These are phyloP conservation scores for Fusarium decemcellulare DNA, from an alignment of 2,329 filamentous ascomycete species.

Conservation along the genomic window DNA sequence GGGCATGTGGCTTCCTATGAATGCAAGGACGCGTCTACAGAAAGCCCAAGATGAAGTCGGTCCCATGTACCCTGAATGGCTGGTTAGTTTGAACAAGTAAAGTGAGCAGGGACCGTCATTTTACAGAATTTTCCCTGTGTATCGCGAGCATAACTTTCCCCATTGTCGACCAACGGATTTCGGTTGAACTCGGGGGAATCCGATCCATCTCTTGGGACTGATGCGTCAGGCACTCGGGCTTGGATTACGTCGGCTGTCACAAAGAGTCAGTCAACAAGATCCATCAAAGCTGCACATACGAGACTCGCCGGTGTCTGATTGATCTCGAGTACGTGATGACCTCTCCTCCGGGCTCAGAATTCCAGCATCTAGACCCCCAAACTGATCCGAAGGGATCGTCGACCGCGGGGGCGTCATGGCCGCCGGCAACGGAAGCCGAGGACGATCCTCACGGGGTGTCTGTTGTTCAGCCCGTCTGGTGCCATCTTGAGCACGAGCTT, in stretches of 20 bases:
- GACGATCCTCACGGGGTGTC: not conserved
- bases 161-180: not conserved
- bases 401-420: not conserved
- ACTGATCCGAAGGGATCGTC: not conserved
- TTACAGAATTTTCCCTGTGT: slow-evolving; percentile 4
- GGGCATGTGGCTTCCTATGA: slow-evolving; percentile 19
- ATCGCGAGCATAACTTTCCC: not conserved
- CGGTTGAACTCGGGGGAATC: slow-evolving; percentile 3
- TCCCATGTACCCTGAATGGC: slow-evolving; percentile 18
- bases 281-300: no score
- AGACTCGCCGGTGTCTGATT: not conserved
- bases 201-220: not conserved
- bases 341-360: not conserved
- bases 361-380: not conserved
- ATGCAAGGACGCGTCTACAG: slow-evolving; percentile 18
- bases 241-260: no score
- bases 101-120: not conserved
- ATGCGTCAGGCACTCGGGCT: not conserved
- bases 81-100: not conserved
- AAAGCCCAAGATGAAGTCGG: slow-evolving; percentile 26
- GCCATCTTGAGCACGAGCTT: not conserved
- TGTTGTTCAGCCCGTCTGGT: not conserved
- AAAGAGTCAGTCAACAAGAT: no score
- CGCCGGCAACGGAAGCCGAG: not conserved
- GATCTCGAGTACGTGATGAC: not conserved